Base-by-base conservation (phyloP, 2,329 filamentous ascomycete genomes). In the Cyphellophora europaea region DNA sequence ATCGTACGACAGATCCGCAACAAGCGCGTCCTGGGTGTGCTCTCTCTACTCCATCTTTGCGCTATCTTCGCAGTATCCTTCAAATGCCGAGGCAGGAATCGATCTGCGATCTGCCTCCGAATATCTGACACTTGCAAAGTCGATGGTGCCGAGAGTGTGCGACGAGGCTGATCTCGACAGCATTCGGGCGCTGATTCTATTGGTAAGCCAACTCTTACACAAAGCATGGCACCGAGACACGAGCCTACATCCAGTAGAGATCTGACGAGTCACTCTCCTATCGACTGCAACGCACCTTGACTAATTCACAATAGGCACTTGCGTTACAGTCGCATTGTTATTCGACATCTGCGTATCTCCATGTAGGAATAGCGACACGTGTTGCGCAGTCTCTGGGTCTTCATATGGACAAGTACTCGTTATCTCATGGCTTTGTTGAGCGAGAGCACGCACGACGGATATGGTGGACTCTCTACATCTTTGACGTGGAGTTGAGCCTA, bases 391-490 rank as follows among this genome's bases (percentile, higher is more conserved):
- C 30, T 32, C 30, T 32, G 8, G 30, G 30, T 5, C 16, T 32
- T 15, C 30, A 32, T 32, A 16, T 32, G 6, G 30, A 32, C 30
- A 32, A 32, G 14, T 32, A 32, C 14, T 32, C 30, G 5, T 16
- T 32, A 5, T 15, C 30, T 5, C 30, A 32, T 32, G 30, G 30
- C 14, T 10, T 32, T 16, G 56, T 54, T 1, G 67, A 67, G 8
- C 51, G 52, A 16, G 53, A 59, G 36, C 56, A 59, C 21, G 53
- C 56, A 2, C 49, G 58, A 18, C 46, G 55, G 12, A 55, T 59
- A 15, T 59, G 56, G 55, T 59, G 56, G 56, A 58, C 56, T 6
- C 56, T 58, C 30, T 59, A 58, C 39, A 56, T 55, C 13, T 58
- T 57, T 25, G 56, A 59, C 36, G 12, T n/a, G n/a, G 30, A 32